Base-by-base conservation (phyloP, 2,329 filamentous ascomycete species). In the Lasiodiplodia hormozganensis region DNA sequence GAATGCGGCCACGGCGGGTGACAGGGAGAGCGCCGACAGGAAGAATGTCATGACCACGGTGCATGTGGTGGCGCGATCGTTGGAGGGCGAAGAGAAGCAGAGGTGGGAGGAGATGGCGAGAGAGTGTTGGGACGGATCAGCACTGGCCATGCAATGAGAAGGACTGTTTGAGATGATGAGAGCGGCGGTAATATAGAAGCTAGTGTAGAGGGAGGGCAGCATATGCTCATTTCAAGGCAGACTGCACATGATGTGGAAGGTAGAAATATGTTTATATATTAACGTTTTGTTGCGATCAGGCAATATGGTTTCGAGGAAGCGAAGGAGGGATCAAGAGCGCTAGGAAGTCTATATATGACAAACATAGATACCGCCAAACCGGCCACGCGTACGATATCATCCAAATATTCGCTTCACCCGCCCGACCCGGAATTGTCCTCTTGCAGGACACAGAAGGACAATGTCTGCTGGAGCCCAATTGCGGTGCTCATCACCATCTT, bases 11-110 rank as follows among this genome's bases (percentile, higher is more conserved):
- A 62, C 57, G 56, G 23, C 16, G n/a, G 62, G 52, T 4, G 67
- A 53, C 28, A 51, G 21, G 12, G 31, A 25, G 4, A n/a, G 12
- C 11, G 25, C 66, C 16, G 31, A 62, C n/a, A 53, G 47, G 23
- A 53, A 58, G 54, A 68, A 68, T 10, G 56, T 38, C 5, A 7
- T n/a, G 34, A 60, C 66, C 2, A 40, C 57, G 34, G 56, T 49
- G 21, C 49, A 62, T 49, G 21, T 62, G 56, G 31, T 68, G 14
- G 56, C 66, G 34, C 31, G 12, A 18, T 12, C 21, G 4, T 16
- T 57, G 34, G 66, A 62, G 2, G 66, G 12, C 10, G 66, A 36
- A 5, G 31, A 54, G 16, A 62, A 62, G 57, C 23, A 3, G 34
- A 53, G 49, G 25, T 68, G 60, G 36, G 57, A 54, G 57, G 18